These are phyloP conservation scores for Ogataea parapolymorpha DNA, from an alignment of 805 yeast genomes.

Conservation along the genomic window DNA sequence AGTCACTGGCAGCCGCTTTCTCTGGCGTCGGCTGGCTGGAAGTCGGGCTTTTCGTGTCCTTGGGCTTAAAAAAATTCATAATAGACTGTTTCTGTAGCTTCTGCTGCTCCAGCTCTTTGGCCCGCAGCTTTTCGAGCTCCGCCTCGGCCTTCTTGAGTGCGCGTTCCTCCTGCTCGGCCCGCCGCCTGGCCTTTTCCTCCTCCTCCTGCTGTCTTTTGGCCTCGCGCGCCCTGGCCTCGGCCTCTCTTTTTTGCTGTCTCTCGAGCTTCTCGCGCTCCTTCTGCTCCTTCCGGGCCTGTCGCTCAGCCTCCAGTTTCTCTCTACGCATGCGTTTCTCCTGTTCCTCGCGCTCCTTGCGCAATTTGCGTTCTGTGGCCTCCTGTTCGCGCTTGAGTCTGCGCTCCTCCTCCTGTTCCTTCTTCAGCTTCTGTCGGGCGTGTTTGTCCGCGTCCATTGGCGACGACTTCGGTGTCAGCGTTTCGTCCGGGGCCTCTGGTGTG, in stretches of 20 bases:
- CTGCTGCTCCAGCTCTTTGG: constrained; percentile 24
- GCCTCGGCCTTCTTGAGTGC: constrained; percentile 19
- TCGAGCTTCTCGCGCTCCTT: constrained; percentile 27
- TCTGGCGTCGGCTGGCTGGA: background rate
- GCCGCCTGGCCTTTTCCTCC: constrained; percentile 35
- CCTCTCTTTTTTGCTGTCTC: constrained; percentile 25
- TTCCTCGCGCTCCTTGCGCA: constrained; percentile 12
- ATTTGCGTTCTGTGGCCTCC: constrained; percentile 8
- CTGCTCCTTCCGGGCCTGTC: constrained; percentile 29
- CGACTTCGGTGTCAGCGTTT: constrained; percentile 5
- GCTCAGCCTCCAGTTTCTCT: constrained; percentile 28
- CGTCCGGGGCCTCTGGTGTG: constrained; percentile 2
- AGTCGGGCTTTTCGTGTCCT: constrained; percentile 1
- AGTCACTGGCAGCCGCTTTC: constrained; percentile 12
- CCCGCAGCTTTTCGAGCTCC: constrained; percentile 21
- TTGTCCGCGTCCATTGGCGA: constrained; percentile 7
- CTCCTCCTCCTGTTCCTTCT: constrained; percentile 10
- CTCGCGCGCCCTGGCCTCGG: constrained; percentile 30
- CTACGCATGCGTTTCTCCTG: constrained; percentile 19
- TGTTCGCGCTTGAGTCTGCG: constrained; percentile 11
- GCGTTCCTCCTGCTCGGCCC: constrained; percentile 34
- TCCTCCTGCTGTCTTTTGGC: constrained; percentile 29
- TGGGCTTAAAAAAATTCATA: constrained; percentile 32
- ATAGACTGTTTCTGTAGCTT: constrained; percentile 29
- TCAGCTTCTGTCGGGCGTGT: constrained; percentile 2